A percentile compares a stretch with the other conserved stretches of the same genome.
Conservation (phyloP, 2,329 filamentous ascomycete genomes). For the Trichophyton mentagrophytes region DNA sequence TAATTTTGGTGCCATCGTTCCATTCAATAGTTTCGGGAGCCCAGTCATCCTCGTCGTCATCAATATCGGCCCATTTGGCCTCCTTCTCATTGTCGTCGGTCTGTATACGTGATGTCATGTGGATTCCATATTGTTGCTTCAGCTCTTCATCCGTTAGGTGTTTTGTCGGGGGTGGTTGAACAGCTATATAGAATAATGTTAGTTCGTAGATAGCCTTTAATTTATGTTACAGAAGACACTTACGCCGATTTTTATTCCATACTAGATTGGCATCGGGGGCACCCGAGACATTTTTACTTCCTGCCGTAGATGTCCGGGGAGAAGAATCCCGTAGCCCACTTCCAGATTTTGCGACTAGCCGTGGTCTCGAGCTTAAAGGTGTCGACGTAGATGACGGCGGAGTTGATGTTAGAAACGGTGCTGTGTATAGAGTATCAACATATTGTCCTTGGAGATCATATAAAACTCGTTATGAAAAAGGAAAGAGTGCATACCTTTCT, state of each 20-base stretch:
- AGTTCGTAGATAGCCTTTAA: background rate
- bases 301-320: conserved; percentile 36
- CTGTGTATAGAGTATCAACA: conserved; percentile 14
- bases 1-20: conserved; percentile 57
- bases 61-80: conserved; percentile 56
- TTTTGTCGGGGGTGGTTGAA: conserved; percentile 45
- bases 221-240: conserved; percentile 12
- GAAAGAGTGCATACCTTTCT: conserved; percentile 39
- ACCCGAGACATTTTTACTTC: conserved; percentile 32
- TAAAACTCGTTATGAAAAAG: background rate
- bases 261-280: conserved; percentile 56
- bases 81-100: conserved; percentile 50
- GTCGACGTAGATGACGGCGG: conserved; percentile 27
- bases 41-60: conserved; percentile 58
- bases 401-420: conserved; percentile 24
- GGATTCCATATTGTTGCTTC: conserved; percentile 56
- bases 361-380: conserved; percentile 39
- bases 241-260: conserved; percentile 57
- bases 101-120: conserved; percentile 52
- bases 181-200: conserved; percentile 28
- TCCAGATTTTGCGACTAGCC: conserved; percentile 51
- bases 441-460: background rate
- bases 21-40: conserved; percentile 55
- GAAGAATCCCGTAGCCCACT: conserved; percentile 39
- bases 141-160: conserved; percentile 56